Evolutionary conservation across 257 asterid species (phyloP).

Genomic region (Salvia miltiorrhiza): DNA sequence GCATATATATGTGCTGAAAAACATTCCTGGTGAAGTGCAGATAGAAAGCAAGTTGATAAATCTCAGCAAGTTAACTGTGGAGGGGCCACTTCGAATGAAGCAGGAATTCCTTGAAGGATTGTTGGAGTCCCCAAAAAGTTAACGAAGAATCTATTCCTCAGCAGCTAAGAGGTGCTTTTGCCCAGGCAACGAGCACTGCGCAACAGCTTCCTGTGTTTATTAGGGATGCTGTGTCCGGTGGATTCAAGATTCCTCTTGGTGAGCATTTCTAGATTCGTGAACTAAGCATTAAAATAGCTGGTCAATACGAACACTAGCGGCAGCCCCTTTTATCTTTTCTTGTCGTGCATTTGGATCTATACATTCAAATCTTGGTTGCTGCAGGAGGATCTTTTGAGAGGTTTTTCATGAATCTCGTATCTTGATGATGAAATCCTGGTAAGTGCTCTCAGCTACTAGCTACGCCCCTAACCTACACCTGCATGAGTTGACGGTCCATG

Average conservation of each 20-base stretch:
- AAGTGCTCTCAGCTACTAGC: conserved; percentile 20
- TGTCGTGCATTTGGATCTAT: too few species aligned
- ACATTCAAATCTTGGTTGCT: too few species aligned
- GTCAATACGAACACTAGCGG: too few species aligned
- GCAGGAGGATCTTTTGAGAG: conserved; percentile 68
- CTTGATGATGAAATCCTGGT: conserved; percentile 92
- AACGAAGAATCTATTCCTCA: conserved; percentile 64
- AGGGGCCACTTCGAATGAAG: conserved; percentile 84
- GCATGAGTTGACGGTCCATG: background rate
- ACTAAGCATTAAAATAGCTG: too few species aligned
- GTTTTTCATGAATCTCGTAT: conserved; percentile 72
- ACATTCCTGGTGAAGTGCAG: conserved; percentile 60
- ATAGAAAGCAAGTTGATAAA: conserved; percentile 61
- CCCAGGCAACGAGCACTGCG: conserved; percentile 50
- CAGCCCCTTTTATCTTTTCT: too few species aligned
- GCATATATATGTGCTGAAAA: too few species aligned
- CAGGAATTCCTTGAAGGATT: conserved; percentile 78
- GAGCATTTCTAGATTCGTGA: conserved; percentile 19
- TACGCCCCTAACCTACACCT: too few species aligned
- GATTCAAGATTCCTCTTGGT: conserved; percentile 80
- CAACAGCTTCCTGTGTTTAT: conserved; percentile 72
- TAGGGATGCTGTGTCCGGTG: conserved; percentile 51
- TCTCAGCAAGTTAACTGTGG: conserved; percentile 67
- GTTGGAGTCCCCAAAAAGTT: conserved; percentile 66
- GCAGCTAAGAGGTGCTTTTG: conserved; percentile 61